A percentile compares a stretch with the other conserved stretches of the same genome.
Evolutionary conservation across 805 yeast genomes (phyloP).

Genomic region (Diddensiella transvaalensis): DNA sequence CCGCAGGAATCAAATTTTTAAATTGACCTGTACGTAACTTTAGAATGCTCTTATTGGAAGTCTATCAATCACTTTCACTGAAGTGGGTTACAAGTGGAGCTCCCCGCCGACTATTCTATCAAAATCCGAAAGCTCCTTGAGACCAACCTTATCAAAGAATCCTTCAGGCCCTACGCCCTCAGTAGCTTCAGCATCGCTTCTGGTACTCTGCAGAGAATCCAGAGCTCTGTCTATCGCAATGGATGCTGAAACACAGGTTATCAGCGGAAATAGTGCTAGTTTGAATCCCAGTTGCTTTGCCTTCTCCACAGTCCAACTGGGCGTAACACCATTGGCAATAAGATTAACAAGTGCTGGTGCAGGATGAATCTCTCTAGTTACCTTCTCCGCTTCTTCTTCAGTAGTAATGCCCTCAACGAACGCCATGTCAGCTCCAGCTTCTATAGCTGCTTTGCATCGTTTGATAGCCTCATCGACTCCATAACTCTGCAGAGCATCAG

Average conservation of each 20-base stretch:
- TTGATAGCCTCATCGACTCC: constrained; percentile 11
- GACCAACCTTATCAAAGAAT: constrained; percentile 4
- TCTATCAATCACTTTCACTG: no score
- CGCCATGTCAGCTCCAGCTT: constrained; percentile 10
- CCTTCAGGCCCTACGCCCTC: constrained; percentile 5
- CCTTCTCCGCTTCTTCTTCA: constrained; percentile 9
- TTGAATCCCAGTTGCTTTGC: constrained; percentile 9
- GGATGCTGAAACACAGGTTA: constrained; percentile 2
- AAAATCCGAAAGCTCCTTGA: constrained; percentile 1
- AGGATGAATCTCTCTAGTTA: constrained; percentile 3
- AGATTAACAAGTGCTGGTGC: constrained; percentile 7
- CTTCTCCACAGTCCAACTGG: constrained; percentile 6
- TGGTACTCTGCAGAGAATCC: neutral
- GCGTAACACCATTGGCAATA: constrained; percentile 8
- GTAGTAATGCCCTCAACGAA: constrained; percentile 11
- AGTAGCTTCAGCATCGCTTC: constrained; percentile 3
- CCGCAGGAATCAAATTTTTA: no score
- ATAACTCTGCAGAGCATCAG: constrained; percentile 5
- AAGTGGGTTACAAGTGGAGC: neutral
- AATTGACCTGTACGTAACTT: no score
- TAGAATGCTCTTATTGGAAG: no score
- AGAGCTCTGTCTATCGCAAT: constrained; percentile 5
- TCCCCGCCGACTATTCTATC: constrained; percentile 1
- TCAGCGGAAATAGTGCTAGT: constrained; percentile 6
- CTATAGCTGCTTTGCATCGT: constrained; percentile 9